Evolutionary conservation across 495 filamentous ascomycete genomes (phyloP).

Genomic region (Paragyromitra xinjiangensis): DNA sequence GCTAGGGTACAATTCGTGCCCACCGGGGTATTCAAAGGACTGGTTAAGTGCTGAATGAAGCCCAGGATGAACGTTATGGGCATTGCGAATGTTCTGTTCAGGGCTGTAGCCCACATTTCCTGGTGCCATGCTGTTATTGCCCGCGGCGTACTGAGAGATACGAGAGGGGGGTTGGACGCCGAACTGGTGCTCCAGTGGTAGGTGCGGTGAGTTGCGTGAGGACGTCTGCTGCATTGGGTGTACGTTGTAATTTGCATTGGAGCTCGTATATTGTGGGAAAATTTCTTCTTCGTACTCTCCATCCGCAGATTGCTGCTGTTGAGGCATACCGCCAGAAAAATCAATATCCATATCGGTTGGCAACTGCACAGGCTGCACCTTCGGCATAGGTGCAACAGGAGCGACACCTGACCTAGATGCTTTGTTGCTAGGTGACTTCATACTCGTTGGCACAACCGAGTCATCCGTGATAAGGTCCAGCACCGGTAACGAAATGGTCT

Average conservation of each 20-base stretch:
- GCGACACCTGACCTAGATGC: conserved; percentile 8
- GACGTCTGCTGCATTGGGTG: conserved; percentile 46
- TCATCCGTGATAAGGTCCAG: conserved; percentile 72
- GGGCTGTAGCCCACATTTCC: conserved; percentile 23
- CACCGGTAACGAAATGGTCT: conserved; percentile 87
- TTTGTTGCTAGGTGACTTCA: conserved; percentile 21
- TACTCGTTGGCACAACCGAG: conserved; percentile 48
- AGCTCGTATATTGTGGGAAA: conserved; percentile 29
- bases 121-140: neutral
- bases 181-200: conserved; percentile 26
- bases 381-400: conserved; percentile 43
- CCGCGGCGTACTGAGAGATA: conserved; percentile 12
- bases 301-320: conserved; percentile 21
- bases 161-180: conserved; percentile 25
- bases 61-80: conserved; percentile 18
- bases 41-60: conserved; percentile 24
- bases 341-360: conserved; percentile 48
- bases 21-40: conserved; percentile 24
- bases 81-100: conserved; percentile 28
- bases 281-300: conserved; percentile 25
- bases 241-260: neutral
- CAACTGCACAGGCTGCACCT: conserved; percentile 22
- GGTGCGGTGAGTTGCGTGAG: conserved; percentile 42
- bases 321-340: conserved; percentile 19
- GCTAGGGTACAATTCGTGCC: conserved; percentile 38